A percentile compares a stretch with the other conserved stretches of the same genome.
Evolutionary conservation across 2,329 filamentous ascomycete species (phyloP).

Genomic region (Hirsutella rhossiliensis): DNA sequence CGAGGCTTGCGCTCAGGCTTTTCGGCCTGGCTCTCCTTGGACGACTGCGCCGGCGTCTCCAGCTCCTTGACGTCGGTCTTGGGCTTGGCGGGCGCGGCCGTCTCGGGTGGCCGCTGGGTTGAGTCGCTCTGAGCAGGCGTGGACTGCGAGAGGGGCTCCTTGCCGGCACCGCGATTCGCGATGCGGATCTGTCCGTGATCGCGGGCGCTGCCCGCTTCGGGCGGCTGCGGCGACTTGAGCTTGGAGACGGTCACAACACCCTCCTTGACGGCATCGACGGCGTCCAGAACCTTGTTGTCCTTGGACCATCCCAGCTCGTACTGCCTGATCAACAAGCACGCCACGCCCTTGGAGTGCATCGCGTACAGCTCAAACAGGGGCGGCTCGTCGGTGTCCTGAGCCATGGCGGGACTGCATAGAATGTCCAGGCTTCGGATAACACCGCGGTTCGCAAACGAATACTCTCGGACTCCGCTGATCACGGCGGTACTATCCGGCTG

Average conservation of each 20-base stretch:
- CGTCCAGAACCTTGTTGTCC: constrained; percentile 75
- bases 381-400: constrained; percentile 53
- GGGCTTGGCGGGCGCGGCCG: constrained; percentile 22
- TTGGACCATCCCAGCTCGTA: constrained; percentile 84
- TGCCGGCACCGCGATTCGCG: constrained; percentile 20
- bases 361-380: constrained; percentile 89
- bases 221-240: constrained; percentile 41
- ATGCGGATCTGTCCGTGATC: constrained; percentile 23
- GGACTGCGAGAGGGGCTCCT: constrained; percentile 20
- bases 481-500: constrained; percentile 92
- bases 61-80: constrained; percentile 36
- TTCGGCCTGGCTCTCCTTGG: constrained; percentile 32
- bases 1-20: constrained; percentile 49
- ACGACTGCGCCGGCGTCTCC: constrained; percentile 27
- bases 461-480: constrained; percentile 92
- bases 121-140: constrained; percentile 13
- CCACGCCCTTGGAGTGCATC: constrained; percentile 97
- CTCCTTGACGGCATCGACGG: constrained; percentile 63
- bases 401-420: constrained; percentile 56
- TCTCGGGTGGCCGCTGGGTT: constrained; percentile 18
- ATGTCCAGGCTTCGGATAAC: constrained; percentile 84
- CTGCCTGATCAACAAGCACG: constrained; percentile 74
- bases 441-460: constrained; percentile 80
- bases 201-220: constrained; percentile 21
- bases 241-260: constrained; percentile 66